phyloP scores from a whole-genome alignment of 2,329 filamentous ascomycete genomes.

The Hypoxylon sp. region DNA sequence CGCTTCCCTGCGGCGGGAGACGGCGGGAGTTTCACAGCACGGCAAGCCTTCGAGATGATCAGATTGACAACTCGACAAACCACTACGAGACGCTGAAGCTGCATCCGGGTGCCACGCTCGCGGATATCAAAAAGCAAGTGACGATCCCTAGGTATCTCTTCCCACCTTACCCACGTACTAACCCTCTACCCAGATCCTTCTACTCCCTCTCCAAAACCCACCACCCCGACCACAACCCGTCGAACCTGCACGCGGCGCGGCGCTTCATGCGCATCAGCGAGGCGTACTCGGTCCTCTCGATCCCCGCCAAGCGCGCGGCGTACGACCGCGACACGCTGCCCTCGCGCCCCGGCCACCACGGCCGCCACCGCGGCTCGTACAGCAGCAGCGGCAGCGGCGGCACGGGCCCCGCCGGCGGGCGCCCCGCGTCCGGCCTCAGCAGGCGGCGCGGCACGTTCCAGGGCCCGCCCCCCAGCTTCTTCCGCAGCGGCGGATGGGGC shows the following conservation, averaged over 20 bases:
- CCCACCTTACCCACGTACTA: background rate
- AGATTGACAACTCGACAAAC: slow-evolving; percentile 56
- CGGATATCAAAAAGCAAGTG: slow-evolving; percentile 83
- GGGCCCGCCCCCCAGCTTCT: slow-evolving; percentile 91
- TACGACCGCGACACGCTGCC: slow-evolving; percentile 79
- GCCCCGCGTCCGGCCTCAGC: slow-evolving; percentile 82
- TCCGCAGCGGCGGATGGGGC: slow-evolving; percentile 81
- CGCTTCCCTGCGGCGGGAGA: background rate
- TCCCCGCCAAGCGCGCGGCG: slow-evolving; percentile 73
- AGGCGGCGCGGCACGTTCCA: slow-evolving; percentile 77
- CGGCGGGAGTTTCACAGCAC: slow-evolving; percentile 55
- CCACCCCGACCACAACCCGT: slow-evolving; percentile 89
- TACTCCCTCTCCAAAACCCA: slow-evolving; percentile 89
- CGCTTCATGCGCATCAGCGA: slow-evolving; percentile 86
- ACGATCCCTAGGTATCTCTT: no score
- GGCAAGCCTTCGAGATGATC: slow-evolving; percentile 45
- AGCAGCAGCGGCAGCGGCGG: no score
- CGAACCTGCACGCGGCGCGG: slow-evolving; percentile 73
- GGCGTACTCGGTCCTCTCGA: slow-evolving; percentile 80
- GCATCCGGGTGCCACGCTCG: slow-evolving; percentile 70
- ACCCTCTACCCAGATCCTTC: slow-evolving; percentile 67
- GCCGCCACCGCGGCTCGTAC: slow-evolving; percentile 56
- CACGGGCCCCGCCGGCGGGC: slow-evolving; percentile 71
- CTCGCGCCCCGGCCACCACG: slow-evolving; percentile 44
- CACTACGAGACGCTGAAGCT: slow-evolving; percentile 87